A percentile compares a stretch with the other conserved stretches of the same genome.
Evolutionary conservation across 1,139 yeast species (phyloP).

Genomic region (Magnusiomyces ingens): DNA sequence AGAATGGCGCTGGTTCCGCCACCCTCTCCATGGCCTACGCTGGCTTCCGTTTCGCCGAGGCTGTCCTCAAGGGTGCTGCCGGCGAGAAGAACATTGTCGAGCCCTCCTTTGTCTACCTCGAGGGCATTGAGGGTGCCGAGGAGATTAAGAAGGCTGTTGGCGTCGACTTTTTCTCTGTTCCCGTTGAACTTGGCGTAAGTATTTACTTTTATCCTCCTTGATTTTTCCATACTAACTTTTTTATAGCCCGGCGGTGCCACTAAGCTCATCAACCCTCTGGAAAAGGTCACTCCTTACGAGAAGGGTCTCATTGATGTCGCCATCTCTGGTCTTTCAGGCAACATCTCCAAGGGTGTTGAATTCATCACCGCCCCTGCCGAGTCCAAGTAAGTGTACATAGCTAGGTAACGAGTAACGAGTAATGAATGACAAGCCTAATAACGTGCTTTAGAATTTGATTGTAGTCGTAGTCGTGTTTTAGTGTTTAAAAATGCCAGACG

Average conservation of each 20-base stretch:
- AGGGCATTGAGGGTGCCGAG: slow-evolving; percentile 36
- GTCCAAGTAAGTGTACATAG: slow-evolving; percentile 20
- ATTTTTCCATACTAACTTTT: neutral
- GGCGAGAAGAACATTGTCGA: slow-evolving; percentile 69
- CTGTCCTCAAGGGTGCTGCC: slow-evolving; percentile 56
- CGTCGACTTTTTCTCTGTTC: slow-evolving; percentile 86
- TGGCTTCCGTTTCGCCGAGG: slow-evolving; percentile 80
- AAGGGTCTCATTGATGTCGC: slow-evolving; percentile 66
- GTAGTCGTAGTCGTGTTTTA: no score
- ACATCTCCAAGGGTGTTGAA: slow-evolving; percentile 62
- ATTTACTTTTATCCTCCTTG: neutral
- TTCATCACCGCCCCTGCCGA: slow-evolving; percentile 33
- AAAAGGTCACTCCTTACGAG: slow-evolving; percentile 31
- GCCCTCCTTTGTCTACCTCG: slow-evolving; percentile 52
- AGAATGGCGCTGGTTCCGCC: slow-evolving; percentile 92
- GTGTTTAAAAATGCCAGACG: no score
- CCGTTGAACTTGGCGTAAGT: slow-evolving; percentile 60
- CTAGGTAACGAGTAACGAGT: no score
- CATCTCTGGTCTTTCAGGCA: slow-evolving; percentile 67
- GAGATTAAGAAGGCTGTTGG: slow-evolving; percentile 39
- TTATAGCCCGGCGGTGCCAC: slow-evolving; percentile 62
- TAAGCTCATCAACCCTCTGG: slow-evolving; percentile 45
- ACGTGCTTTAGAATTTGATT: no score
- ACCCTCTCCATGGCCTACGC: slow-evolving; percentile 97
- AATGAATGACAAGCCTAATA: no score